Base-by-base conservation (phyloP, 2,329 filamentous ascomycete genomes). In the Fusarium sp. region DNA sequence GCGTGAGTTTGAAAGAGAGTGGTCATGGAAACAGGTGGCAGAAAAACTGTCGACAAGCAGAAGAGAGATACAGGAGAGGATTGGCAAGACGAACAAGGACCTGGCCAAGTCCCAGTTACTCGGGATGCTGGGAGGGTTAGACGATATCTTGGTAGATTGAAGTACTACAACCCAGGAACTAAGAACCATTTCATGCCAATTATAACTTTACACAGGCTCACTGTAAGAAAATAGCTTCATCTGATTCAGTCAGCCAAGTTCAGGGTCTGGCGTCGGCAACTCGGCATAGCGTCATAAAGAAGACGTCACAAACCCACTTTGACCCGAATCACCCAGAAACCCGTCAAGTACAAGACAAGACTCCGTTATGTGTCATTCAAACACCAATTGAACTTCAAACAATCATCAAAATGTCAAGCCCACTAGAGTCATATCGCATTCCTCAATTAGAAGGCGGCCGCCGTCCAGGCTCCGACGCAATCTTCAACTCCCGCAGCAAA, bases 221-320 rank as follows among this genome's bases (percentile, higher is more conserved):
- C 2, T 6, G 14, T 41, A 10, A 41, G 22, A 10, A 25, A 0
- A 18, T 18, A 25, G 7, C 18, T 42, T 22, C 14, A 10, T 41
- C 9, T 29, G 10, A n/a, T 11, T 22, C 45, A 29, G 25, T 29
- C 27, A 54, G 3, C 22, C n/a, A n/a, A 34, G 20, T 32, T 1
- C 13, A 2, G n/a, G 32, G 30, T 42, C 47, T 54, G 27, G 22
- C 9, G 22, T 27, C 16, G 45, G 51, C 30, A 30, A 29, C 2
- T 65, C 59, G 61, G 44, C 59, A 65, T 32, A 41, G 22, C 30
- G n/a, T 41, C 25, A 65, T 58, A 46, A 24, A 4, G 3, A 34
- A 65, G 45, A 65, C 61, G 61, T 65, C 45, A 65, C 60, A 20
- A 47, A 40, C 41, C 61, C 61, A 65, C 61, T 58, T 65, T 51